Base-by-base conservation (phyloP, 1,284 basidiomycete species). In the Pseudozyma tsukubaensis region DNA sequence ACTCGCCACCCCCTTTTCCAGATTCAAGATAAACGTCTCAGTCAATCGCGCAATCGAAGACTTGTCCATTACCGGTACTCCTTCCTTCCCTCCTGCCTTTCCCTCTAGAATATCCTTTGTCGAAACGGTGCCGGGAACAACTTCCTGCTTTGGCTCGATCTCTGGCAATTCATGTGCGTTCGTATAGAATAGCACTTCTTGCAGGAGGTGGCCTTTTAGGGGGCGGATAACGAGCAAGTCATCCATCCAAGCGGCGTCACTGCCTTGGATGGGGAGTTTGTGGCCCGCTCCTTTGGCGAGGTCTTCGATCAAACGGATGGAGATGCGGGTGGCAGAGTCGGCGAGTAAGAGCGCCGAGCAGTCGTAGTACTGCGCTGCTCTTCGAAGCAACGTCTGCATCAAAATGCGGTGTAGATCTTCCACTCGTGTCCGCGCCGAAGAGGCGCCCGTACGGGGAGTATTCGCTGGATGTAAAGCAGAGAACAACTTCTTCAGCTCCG, bases 221-320 rank as follows among this genome's bases (percentile, higher is more conserved):
- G 81, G 81, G 18, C 78, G 70, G 1, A 76, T 54, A 24, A 83
- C 49, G 16, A 78, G 74, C 37, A 76, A 19, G 24, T 77, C 78
- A 32, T 76, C 67, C 37, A 78, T 57, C 80, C 80, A 82, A 0
- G 49, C 58, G 13, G 79, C 77, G 16, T 76, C 60, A 1, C 66
- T 69, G 42, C 71, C 67, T 32, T 76, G 72, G 3, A 82, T 59
- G 18, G 82, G 63, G 19, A 81, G 64, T 57, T 83, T 82, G 66
- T 80, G 76, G 1, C 80, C 82, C 5, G 72, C 76, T 1, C 82
- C 82, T 36, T 78, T 78, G 18, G 77, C 73, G 19, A 83, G 50
- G 21, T 57, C 63, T 37, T 80, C 79, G 43, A 83, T 72, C 8
- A 78, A 67, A 4, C 70, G 71, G 35, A 82, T 77, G 40, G 80